These are phyloP conservation scores for Cercospora sojina DNA, from an alignment of 2,329 filamentous ascomycete species.

Conservation along the genomic window DNA sequence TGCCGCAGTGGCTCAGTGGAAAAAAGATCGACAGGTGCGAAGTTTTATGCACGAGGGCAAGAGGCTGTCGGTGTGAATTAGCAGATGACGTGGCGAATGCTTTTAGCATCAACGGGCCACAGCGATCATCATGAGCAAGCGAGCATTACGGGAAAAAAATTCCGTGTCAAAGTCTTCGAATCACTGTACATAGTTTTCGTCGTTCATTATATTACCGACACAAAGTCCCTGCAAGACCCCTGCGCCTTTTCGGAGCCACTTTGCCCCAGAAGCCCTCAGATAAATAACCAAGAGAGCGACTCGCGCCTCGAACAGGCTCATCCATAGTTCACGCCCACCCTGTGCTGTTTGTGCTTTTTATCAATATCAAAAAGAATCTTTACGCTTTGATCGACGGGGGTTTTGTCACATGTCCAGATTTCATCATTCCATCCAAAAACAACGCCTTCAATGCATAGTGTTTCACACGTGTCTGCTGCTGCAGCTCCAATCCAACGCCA, in stretches of 20 bases:
- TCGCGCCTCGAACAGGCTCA: not conserved
- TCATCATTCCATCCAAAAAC: not conserved
- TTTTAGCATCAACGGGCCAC: not conserved
- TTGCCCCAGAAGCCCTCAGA: not conserved
- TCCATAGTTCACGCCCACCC: not conserved
- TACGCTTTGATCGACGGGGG: not conserved
- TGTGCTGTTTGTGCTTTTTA: not conserved
- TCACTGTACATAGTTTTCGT: slow-evolving; percentile 2
- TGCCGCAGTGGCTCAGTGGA: not conserved
- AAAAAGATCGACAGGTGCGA: not conserved
- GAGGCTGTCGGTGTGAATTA: not conserved
- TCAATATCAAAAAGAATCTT: not conserved
- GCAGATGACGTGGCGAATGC: not conserved
- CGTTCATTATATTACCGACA: not conserved
- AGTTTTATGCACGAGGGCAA: not conserved
- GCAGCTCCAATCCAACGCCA: not conserved
- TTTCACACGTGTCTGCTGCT: not conserved
- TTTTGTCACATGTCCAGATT: not conserved
- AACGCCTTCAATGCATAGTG: not conserved
- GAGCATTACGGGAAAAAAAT: not conserved
- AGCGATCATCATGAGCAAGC: not conserved
- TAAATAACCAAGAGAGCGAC: not conserved
- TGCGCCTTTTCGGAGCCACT: not conserved
- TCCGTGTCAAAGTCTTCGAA: not conserved
- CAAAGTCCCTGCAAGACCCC: not conserved